phyloP scores from a whole-genome alignment of 1,284 basidiomycete genomes.

The Trichosporon sp. region DNA sequence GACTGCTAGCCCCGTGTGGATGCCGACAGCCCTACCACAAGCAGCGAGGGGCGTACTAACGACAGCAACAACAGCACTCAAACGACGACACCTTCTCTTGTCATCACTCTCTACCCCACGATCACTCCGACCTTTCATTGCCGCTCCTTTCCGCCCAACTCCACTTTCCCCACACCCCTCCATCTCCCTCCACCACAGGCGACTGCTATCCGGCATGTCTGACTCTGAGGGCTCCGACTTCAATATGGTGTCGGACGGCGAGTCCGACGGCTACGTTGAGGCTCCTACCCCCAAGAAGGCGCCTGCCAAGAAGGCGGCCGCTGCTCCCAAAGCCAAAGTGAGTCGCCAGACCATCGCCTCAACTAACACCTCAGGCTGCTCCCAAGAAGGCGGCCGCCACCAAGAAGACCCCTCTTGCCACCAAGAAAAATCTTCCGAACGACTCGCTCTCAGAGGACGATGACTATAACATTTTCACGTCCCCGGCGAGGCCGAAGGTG shows the following conservation, averaged over 20 bases:
- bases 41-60: constrained; percentile 13
- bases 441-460: constrained; percentile 64
- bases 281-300: constrained; percentile 38
- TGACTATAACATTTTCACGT: constrained; percentile 45
- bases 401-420: constrained; percentile 57
- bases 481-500: constrained; percentile 41
- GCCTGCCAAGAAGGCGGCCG: constrained; percentile 38
- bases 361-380: constrained; percentile 33
- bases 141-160: not conserved
- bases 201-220: constrained; percentile 43
- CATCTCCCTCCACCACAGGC: constrained; percentile 15
- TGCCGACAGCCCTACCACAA: constrained; percentile 9
- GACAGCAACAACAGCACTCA: constrained; percentile 22
- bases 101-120: constrained; percentile 8
- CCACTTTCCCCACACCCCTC: not conserved
- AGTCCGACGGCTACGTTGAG: constrained; percentile 48
- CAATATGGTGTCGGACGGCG: constrained; percentile 43
- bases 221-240: constrained; percentile 51
- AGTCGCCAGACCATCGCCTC: not conserved
- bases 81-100: constrained; percentile 1
- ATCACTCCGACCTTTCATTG: not conserved
- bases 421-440: constrained; percentile 68
- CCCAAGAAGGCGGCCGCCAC: constrained; percentile 59
- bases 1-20: not conserved
- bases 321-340: constrained; percentile 44